Evolutionary conservation across 192 early-diverging fungal species (phyloP).

Genomic region (Backusella westeae): DNA sequence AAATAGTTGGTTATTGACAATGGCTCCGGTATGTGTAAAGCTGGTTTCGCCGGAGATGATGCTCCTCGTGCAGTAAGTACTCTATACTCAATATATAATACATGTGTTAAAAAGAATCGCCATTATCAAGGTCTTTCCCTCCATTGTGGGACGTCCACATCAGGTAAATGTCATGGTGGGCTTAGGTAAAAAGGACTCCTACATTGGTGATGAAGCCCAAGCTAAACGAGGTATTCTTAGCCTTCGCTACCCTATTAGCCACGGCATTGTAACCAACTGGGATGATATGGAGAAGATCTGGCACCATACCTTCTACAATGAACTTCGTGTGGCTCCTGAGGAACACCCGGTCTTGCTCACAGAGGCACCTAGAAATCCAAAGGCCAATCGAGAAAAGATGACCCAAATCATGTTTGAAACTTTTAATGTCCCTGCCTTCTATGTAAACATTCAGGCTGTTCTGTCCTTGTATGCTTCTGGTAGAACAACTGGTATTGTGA

Average conservation of each 20-base stretch:
- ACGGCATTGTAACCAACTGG: conserved; percentile 93
- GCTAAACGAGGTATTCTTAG: conserved; percentile 86
- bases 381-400: conserved; percentile 99
- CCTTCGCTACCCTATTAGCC: conserved; percentile 85
- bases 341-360: conserved; percentile 96
- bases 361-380: conserved; percentile 96
- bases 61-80: conserved; percentile 78
- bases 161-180: conserved; percentile 87
- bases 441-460: conserved; percentile 95
- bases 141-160: conserved; percentile 82
- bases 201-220: conserved; percentile 89
- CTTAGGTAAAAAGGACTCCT: conserved; percentile 88
- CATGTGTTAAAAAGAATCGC: not conserved
- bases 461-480: conserved; percentile 95
- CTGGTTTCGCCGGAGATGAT: conserved; percentile 91
- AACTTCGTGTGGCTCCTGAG: conserved; percentile 96
- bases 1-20: conserved; percentile 84
- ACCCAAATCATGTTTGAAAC: conserved; percentile 99
- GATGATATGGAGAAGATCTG: conserved; percentile 94
- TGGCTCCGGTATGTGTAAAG: conserved; percentile 95
- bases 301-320: conserved; percentile 98
- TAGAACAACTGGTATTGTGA: conserved; percentile 96
- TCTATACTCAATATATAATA: not conserved
- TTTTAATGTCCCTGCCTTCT: conserved; percentile 96
- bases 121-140: conserved; percentile 57